A percentile compares a stretch with the other conserved stretches of the same genome.
Conservation (phyloP, 371 early-diverging fungal species). For the Mortierella sp. region DNA sequence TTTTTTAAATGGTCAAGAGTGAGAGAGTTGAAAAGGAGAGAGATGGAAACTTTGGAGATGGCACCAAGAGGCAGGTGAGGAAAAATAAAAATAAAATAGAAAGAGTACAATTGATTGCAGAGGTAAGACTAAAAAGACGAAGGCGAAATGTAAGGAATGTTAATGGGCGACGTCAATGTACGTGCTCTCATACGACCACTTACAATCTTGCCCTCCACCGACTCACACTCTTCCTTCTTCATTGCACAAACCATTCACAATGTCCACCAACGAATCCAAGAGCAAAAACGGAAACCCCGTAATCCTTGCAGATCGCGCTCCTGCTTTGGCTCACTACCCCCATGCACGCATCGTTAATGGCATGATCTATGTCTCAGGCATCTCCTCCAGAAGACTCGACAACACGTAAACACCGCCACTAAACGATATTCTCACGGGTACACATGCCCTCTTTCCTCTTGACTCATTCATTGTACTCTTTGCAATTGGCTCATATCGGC, state of each 20-base stretch:
- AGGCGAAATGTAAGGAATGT: too few species aligned
- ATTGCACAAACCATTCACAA: not conserved
- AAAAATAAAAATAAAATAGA: too few species aligned
- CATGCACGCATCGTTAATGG: conserved; percentile 69
- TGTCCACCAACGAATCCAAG: not conserved
- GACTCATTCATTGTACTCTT: not conserved
- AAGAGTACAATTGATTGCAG: not conserved
- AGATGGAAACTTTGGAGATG: not conserved
- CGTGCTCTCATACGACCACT: not conserved
- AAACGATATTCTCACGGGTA: conserved; percentile 12
- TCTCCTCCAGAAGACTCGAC: conserved; percentile 69
- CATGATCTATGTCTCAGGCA: conserved; percentile 73
- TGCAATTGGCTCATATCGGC: too few species aligned
- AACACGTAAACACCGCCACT: conserved; percentile 62
- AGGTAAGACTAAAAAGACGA: too few species aligned
- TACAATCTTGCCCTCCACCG: not conserved
- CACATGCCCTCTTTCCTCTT: not conserved
- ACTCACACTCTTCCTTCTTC: not conserved
- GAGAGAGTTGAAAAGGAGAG: not conserved
- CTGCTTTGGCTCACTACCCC: conserved; percentile 75
- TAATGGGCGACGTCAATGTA: not conserved
- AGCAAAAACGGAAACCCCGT: conserved; percentile 62
- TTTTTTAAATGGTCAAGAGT: not conserved
- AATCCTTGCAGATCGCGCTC: conserved; percentile 67
- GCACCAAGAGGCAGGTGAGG: too few species aligned